phyloP scores from a whole-genome alignment of 352 stramenopile species.

The Phytophthora podocarpi region DNA sequence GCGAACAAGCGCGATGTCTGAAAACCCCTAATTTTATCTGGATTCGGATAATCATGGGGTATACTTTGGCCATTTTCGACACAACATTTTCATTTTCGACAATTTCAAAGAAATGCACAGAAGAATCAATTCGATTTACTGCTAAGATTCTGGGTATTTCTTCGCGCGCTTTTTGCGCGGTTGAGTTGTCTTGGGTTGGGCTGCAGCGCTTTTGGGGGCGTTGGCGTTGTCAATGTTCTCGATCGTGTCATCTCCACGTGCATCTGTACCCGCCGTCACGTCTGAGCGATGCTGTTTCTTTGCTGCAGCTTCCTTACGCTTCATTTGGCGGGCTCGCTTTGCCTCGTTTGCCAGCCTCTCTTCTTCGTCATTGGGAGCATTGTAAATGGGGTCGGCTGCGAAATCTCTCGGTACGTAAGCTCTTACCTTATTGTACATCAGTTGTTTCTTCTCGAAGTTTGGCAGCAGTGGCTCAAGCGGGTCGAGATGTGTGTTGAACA shows the following conservation, averaged over 20 bases:
- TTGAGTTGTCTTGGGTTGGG: not conserved
- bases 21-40: too few relatives aligned
- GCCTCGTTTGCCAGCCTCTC: not conserved
- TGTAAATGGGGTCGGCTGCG: slow-evolving; percentile 11
- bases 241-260: too few relatives aligned
- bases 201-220: not conserved
- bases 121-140: slow-evolving; percentile 6
- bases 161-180: not conserved
- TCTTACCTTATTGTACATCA: slow-evolving; percentile 20
- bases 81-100: too few relatives aligned
- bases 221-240: too few relatives aligned
- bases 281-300: not conserved
- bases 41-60: too few relatives aligned
- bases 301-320: not conserved
- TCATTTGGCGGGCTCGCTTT: not conserved
- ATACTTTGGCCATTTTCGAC: too few relatives aligned
- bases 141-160: not conserved
- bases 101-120: not conserved
- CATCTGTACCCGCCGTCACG: too few relatives aligned
- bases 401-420: slow-evolving; percentile 20
- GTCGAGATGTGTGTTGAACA: not conserved
- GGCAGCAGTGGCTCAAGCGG: not conserved
- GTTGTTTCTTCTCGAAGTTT: slow-evolving; percentile 11
- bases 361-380: slow-evolving; percentile 1
- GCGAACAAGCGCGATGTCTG: too few relatives aligned